Percentiles rank a stretch among this genome's conserved stretches.
Conservation (phyloP, 1,284 basidiomycete genomes). For the Ustilago curta region DNA sequence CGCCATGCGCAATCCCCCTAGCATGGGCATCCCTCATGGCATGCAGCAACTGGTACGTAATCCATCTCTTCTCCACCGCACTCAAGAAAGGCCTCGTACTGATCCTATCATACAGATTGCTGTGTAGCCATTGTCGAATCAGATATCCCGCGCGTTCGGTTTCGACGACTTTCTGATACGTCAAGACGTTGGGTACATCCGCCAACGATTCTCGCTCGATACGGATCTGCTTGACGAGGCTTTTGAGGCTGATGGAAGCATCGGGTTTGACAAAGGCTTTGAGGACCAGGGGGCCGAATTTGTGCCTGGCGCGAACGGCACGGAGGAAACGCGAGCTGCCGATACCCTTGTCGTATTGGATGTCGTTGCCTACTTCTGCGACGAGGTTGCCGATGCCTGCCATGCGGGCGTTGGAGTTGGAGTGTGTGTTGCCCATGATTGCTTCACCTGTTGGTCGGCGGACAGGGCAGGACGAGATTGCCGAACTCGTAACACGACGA, state of each 20-base stretch:
- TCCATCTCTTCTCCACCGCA: constrained; percentile 96
- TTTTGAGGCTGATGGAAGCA: constrained; percentile 77
- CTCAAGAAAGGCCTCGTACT: constrained; percentile 96
- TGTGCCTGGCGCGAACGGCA: constrained; percentile 83
- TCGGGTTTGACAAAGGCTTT: constrained; percentile 88
- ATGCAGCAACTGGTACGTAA: constrained; percentile 90
- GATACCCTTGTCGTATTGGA: constrained; percentile 72
- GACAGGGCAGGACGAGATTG: background rate
- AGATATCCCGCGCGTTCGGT: constrained; percentile 97
- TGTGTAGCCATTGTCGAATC: constrained; percentile 92
- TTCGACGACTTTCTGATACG: constrained; percentile 90
- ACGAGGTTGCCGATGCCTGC: constrained; percentile 60
- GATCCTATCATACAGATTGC: constrained; percentile 95
- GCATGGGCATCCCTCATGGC: constrained; percentile 85
- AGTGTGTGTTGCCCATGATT: constrained; percentile 57
- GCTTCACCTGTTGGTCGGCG: background rate
- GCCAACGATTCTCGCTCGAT: constrained; percentile 83
- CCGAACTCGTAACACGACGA: no score
- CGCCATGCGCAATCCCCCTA: constrained; percentile 87
- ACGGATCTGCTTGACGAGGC: constrained; percentile 79
- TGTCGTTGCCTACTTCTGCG: constrained; percentile 60
- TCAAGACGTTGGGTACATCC: constrained; percentile 88
- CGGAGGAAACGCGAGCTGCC: constrained; percentile 95
- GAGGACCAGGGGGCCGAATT: constrained; percentile 78
- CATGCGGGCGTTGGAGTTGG: constrained; percentile 45